phyloP scores from a whole-genome alignment of 2,329 filamentous ascomycete genomes.

The Xylaria sp. region DNA sequence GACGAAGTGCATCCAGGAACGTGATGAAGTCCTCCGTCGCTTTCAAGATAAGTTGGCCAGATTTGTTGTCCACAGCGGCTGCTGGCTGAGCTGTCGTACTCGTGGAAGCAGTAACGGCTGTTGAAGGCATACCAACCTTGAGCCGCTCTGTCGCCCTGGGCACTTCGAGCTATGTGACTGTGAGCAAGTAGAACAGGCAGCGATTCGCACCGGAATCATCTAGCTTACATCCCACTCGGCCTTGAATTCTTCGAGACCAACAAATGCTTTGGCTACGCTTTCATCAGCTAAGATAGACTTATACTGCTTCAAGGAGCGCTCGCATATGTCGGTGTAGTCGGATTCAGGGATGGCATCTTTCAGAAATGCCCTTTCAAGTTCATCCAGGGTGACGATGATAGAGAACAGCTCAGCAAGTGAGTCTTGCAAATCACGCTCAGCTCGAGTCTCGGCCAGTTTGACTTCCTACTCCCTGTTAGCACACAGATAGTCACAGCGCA shows the following conservation, averaged over 20 bases:
- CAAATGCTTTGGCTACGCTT: constrained; percentile 80
- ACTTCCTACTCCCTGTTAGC: constrained; percentile 61
- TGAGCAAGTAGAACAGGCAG: constrained; percentile 14
- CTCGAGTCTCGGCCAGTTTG: constrained; percentile 78
- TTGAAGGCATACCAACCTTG: constrained; percentile 87
- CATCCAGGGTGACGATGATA: constrained; percentile 92
- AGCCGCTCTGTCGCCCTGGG: constrained; percentile 90
- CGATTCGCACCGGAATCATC: not conserved
- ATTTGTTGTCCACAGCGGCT: constrained; percentile 41
- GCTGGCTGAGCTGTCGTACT: constrained; percentile 40
- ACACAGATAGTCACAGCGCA: not conserved
- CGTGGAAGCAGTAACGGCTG: constrained; percentile 56
- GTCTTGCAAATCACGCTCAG: constrained; percentile 89
- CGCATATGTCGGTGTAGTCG: constrained; percentile 96
- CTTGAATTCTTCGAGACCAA: constrained; percentile 86
- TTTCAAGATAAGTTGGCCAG: constrained; percentile 68
- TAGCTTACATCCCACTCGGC: constrained; percentile 73
- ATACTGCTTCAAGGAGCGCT: constrained; percentile 90
- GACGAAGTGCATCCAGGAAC: constrained; percentile 87
- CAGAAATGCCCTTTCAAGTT: constrained; percentile 92
- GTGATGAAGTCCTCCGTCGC: constrained; percentile 99
- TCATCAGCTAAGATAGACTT: constrained; percentile 90
- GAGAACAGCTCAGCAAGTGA: constrained; percentile 96
- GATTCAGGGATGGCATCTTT: constrained; percentile 88
- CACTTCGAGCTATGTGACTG: constrained; percentile 68